Conservation (phyloP, 1,284 basidiomycete species). For the Tilletia walkeri region DNA sequence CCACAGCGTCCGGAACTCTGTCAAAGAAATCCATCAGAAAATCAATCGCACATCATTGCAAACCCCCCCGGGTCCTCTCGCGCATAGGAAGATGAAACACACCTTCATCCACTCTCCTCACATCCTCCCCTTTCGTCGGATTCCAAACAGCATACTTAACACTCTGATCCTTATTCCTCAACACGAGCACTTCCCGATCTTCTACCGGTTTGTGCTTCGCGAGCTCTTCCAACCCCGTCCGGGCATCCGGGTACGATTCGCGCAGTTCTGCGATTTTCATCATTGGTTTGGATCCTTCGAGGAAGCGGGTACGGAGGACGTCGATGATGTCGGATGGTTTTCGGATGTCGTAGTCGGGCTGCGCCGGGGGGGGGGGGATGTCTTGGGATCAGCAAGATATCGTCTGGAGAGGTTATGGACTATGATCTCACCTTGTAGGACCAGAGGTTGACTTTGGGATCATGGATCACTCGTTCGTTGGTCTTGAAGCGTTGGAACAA, state of each 20-base stretch:
- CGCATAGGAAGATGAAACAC: constrained; percentile 31
- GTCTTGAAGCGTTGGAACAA: constrained; percentile 14
- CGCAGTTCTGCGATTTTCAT: constrained; percentile 79
- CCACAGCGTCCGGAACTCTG: constrained; percentile 85
- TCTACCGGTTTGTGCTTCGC: constrained; percentile 59
- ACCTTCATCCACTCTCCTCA: constrained; percentile 76
- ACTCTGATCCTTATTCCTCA: constrained; percentile 73
- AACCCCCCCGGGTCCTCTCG: background rate
- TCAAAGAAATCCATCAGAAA: background rate
- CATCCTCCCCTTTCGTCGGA: constrained; percentile 74
- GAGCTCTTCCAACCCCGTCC: constrained; percentile 46
- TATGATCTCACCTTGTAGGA: constrained; percentile 68
- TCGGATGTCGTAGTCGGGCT: constrained; percentile 83
- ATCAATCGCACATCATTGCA: too few relatives aligned
- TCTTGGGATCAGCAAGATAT: background rate
- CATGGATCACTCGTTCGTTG: constrained; percentile 58
- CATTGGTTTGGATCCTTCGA: constrained; percentile 57
- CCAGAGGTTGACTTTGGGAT: constrained; percentile 76
- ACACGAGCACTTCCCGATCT: constrained; percentile 81
- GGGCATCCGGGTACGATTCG: constrained; percentile 82
- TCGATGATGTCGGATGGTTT: constrained; percentile 76
- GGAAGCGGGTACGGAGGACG: constrained; percentile 61
- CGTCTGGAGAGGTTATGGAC: background rate
- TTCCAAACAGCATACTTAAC: constrained; percentile 81
- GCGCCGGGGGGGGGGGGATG: background rate